A percentile compares a stretch with the other conserved stretches of the same genome.
These are phyloP conservation scores for Ceratobasidium theobromae DNA, from an alignment of 1,284 basidiomycete genomes.

Conservation along the genomic window DNA sequence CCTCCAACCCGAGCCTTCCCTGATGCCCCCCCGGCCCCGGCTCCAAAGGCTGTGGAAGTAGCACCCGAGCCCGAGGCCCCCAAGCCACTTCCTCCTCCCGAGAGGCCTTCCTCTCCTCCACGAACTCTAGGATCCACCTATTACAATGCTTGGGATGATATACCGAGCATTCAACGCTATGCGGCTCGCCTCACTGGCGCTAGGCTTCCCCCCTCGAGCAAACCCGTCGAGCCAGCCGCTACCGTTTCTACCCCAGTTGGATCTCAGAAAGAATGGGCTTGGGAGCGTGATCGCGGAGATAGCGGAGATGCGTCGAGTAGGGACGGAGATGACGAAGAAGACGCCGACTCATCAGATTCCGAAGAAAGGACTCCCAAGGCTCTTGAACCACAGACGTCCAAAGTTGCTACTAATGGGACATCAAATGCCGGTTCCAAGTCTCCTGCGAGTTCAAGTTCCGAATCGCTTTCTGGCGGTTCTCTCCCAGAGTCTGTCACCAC, in stretches of 20 bases:
- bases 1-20: slow-evolving; percentile 76
- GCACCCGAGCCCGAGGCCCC: slow-evolving; percentile 38
- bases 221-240: slow-evolving; percentile 49
- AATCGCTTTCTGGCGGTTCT: slow-evolving; percentile 2
- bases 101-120: slow-evolving; percentile 44
- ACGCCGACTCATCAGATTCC: slow-evolving; percentile 58
- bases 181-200: slow-evolving; percentile 60
- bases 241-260: slow-evolving; percentile 44
- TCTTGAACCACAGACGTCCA: not conserved
- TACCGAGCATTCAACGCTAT: slow-evolving; percentile 76
- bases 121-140: slow-evolving; percentile 32
- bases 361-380: slow-evolving; percentile 36
- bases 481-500: not conserved
- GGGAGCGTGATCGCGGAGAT: slow-evolving; percentile 34
- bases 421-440: slow-evolving; percentile 15
- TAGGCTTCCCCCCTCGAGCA: slow-evolving; percentile 43
- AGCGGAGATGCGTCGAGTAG: slow-evolving; percentile 52
- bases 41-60: slow-evolving; percentile 43
- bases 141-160: slow-evolving; percentile 79
- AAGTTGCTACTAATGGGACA: not conserved
- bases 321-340: slow-evolving; percentile 82
- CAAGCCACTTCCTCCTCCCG: slow-evolving; percentile 40
- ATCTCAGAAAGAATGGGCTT: slow-evolving; percentile 15
- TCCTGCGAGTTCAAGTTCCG: slow-evolving; percentile 14
- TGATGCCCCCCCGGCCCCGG: slow-evolving; percentile 55